Percentiles rank a stretch among this genome's conserved stretches.
These are phyloP conservation scores for Trypanosoma conorhini DNA, from an alignment of 208 protist species.

Conservation along the genomic window DNA sequence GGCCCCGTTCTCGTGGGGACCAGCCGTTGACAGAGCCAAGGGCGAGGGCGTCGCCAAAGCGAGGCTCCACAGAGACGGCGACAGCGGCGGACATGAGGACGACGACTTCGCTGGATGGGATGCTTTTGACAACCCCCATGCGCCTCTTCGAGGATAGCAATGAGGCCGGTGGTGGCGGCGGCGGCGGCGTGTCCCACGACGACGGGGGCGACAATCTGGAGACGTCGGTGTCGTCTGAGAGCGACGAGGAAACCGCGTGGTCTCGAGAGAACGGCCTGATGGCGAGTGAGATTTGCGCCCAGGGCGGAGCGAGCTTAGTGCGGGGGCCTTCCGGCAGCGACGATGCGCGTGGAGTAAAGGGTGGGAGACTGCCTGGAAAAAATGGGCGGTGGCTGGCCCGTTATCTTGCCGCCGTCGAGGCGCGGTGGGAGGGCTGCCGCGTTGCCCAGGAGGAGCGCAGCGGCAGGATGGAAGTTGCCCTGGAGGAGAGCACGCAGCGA, in stretches of 20 bases:
- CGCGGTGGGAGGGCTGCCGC: constrained; percentile 2
- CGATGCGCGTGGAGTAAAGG: background rate
- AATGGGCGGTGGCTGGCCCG: background rate
- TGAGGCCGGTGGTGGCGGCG: background rate
- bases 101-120: background rate
- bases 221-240: constrained; percentile 27
- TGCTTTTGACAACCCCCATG: constrained; percentile 1
- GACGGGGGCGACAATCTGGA: background rate
- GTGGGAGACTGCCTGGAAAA: background rate
- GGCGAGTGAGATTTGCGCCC: background rate
- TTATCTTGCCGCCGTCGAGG: background rate
- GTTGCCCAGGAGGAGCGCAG: constrained; percentile 13
- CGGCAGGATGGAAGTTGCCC: constrained; percentile 10
- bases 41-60: background rate
- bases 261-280: background rate
- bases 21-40: constrained; percentile 12
- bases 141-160: constrained; percentile 15
- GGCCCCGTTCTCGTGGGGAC: background rate
- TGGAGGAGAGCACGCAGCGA: constrained; percentile 21
- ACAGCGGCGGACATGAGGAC: background rate
- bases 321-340: background rate
- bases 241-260: constrained; percentile 1
- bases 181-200: background rate
- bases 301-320: background rate
- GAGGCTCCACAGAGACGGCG: background rate